Percentiles rank a stretch among this genome's conserved stretches.
These are phyloP conservation scores for Pseudogymnoascus sp. DNA, from an alignment of 2,329 filamentous ascomycete genomes.

Conservation along the genomic window DNA sequence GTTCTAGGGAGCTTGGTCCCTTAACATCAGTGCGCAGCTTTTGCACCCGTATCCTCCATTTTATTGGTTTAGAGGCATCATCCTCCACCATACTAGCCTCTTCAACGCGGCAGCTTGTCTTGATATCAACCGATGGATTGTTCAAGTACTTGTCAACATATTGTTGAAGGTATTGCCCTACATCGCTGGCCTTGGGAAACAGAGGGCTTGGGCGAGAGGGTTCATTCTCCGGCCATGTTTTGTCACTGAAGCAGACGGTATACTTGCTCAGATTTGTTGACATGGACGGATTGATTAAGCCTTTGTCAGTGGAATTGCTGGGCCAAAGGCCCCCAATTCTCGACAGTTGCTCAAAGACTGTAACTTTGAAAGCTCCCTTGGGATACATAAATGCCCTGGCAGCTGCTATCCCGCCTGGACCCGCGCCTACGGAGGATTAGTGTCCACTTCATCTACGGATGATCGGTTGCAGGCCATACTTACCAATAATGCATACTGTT, in stretches of 20 bases:
- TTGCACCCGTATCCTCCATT: neutral
- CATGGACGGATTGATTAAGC: conserved; percentile 58
- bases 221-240: conserved; percentile 57
- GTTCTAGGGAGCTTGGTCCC: neutral
- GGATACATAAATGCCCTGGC: conserved; percentile 64
- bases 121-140: conserved; percentile 23
- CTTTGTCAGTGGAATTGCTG: conserved; percentile 40
- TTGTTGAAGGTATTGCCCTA: conserved; percentile 61
- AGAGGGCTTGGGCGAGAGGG: conserved; percentile 40
- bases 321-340: conserved; percentile 78
- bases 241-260: conserved; percentile 65
- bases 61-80: conserved; percentile 15
- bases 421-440: conserved; percentile 47
- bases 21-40: neutral
- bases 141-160: conserved; percentile 55
- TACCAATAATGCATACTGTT: conserved; percentile 26
- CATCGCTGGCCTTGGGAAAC: conserved; percentile 70
- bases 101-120: conserved; percentile 18
- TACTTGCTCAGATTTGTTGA: conserved; percentile 70
- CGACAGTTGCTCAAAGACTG: conserved; percentile 59
- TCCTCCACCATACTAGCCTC: conserved; percentile 18
- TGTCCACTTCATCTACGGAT: neutral
- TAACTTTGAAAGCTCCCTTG: conserved; percentile 54
- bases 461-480: neutral
- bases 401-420: conserved; percentile 61